phyloP scores from a whole-genome alignment of 306 rosid genomes.

The Fagus crenata region DNA sequence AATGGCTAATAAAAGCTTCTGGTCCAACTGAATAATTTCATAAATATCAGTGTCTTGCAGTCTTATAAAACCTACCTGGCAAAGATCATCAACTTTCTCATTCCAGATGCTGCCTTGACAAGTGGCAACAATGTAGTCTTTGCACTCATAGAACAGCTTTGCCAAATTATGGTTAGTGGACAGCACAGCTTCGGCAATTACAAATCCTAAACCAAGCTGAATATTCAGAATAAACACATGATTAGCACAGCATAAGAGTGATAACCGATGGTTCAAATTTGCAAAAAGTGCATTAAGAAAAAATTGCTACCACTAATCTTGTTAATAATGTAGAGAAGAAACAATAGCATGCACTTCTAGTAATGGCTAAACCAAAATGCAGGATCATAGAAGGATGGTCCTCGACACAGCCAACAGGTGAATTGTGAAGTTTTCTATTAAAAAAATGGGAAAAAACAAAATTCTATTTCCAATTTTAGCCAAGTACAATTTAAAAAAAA shows the following conservation, averaged over 20 bases:
- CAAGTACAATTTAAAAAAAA: too few relatives aligned
- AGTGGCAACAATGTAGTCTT: constrained; percentile 61
- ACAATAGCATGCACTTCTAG: constrained; percentile 13
- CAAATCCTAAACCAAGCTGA: constrained; percentile 89
- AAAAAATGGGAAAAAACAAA: not conserved
- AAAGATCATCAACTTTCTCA: constrained; percentile 78
- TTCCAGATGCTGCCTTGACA: constrained; percentile 57
- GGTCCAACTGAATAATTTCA: constrained; percentile 10
- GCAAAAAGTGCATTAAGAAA: not conserved
- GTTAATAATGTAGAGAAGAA: constrained; percentile 12
- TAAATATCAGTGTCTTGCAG: constrained; percentile 11
- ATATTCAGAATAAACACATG: constrained; percentile 35
- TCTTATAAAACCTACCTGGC: constrained; percentile 58
- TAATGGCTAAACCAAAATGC: constrained; percentile 1
- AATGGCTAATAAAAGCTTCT: constrained; percentile 11
- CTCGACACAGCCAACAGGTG: too few relatives aligned
- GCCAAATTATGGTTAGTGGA: constrained; percentile 60
- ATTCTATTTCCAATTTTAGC: not conserved
- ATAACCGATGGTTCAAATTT: not conserved
- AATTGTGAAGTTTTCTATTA: too few relatives aligned
- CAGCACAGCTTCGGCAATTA: constrained; percentile 65
- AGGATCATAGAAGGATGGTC: constrained; percentile 6
- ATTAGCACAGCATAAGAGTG: constrained; percentile 39
- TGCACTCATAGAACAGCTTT: constrained; percentile 85
- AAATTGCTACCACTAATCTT: constrained; percentile 6